Base-by-base conservation (phyloP, 805 yeast species). In the Candida tallmaniae region DNA sequence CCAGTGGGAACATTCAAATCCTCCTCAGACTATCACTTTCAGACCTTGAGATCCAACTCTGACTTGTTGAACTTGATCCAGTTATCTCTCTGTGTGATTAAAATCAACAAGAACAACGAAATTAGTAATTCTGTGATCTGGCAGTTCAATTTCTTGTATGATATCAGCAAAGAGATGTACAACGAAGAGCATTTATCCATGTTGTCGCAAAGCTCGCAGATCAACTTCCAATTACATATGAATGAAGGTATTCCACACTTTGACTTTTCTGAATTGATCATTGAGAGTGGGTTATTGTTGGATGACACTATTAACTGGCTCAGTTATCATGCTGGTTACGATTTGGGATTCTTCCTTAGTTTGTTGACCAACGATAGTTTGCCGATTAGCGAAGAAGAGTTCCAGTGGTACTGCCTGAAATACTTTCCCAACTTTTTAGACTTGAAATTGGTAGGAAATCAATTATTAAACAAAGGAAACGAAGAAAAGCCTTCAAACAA, bases 1-100 rank as follows among this genome's bases (percentile, higher is more conserved):
- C 98, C 98, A 11, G 84, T 93, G 40, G 98, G 98, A 13, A 78
- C 85, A 13, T 93, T 93, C 61, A 78, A 86, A 48, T 79, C 93
- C 2, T 84, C 93, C 11, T 73, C 83, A 16, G 97, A 93, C 57
- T 93, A 88, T 59, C 97, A 93, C 58, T 93, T 90, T 54, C 98
- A 93, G 59, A 90, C 97, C 0, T 73, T 93, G 61, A 74, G 98
- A 52, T 72, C 94, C 7, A 93, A 93, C 56, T 84, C 93, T 3
- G 98, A 93, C 58, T 68, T 93, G 36, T 62, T 89, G 46, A 80
- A 82, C 48, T 76, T 93, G 38, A 80, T 93, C 36, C 98, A 93
- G 60, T 73, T 93, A 35, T 54, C 62, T 2, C 52, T 66, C 31
- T 66, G 72, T 45, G 61, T 61, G 3, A 56, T 62, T 12, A 65